Evolutionary conservation across 768 basidiomycete species (phyloP), one percentile per base, ranked within the genome.

Genomic region (Favolaschia claudopus): DNA sequence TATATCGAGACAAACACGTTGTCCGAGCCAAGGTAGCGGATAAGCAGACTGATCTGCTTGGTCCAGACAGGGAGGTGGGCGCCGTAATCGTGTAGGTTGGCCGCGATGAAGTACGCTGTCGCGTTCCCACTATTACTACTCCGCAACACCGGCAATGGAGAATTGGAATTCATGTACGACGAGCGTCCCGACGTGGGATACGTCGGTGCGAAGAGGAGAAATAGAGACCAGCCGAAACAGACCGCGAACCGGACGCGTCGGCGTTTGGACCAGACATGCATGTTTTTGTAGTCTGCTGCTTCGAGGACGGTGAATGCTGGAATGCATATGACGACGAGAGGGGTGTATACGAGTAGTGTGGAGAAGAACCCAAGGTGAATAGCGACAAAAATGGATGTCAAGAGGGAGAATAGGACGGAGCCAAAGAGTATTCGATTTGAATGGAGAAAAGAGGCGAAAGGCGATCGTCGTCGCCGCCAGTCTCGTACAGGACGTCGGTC

Each of bases 1-100:
- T 66, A 66, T 19, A 66, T 63, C 5, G 65, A 66, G 2, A 66
- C 62, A 25, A 66, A 66, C 2, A 66, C 65, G 46, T 60, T 63
- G 13, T 19, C 28, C 31, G 49, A 6, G 2, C 65, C 65, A 15
- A 66, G 62, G 52, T 63, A 47, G 2, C 22, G 36, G 25, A 66
- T 60, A 43, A 66, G 58, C 15, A 45, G 50, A 14, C 24, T 20
- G 32, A 66, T 46, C 62, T 66, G 62, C 29, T 42, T 42, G 31
- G 58, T 63, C 65, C 65, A 66, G 12, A 34, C 50, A 42, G 65
- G 65, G 8, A 66, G 48, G n/a, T 60, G 62, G 9, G 40, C 38
- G 34, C 37, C 59, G 55, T 63, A 66, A 31, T 66, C 55, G 55
- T 66, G 63, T 5, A 66, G 45, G 27, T 66, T 66, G 20, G 65